Evolutionary conservation across 1,139 yeast genomes (phyloP).

Genomic region (Keqinozyma sinolaborantium): DNA sequence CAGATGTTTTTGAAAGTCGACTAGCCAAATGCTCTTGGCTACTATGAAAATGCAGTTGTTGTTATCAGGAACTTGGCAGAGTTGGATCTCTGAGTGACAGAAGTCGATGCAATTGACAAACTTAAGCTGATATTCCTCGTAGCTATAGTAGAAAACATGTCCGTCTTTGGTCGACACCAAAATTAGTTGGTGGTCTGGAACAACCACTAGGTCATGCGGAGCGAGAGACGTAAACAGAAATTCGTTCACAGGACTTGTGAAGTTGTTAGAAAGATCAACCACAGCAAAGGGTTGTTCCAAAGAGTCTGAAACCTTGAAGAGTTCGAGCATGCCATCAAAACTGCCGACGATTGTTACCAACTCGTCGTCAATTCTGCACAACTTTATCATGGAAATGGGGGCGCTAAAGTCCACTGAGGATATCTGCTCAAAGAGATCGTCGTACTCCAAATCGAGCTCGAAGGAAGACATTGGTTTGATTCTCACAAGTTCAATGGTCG

Average conservation of each 20-base stretch:
- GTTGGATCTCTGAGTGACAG: constrained; percentile 18
- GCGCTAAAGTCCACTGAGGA: constrained; percentile 4
- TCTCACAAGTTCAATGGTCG: constrained; percentile 2
- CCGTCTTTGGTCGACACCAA: constrained; percentile 33
- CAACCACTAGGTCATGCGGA: constrained; percentile 16
- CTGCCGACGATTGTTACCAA: constrained; percentile 14
- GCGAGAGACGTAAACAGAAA: constrained; percentile 6
- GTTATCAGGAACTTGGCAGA: constrained; percentile 8
- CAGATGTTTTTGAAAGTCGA: constrained; percentile 26
- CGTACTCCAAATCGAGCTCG: constrained; percentile 1
- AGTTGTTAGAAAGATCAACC: background rate
- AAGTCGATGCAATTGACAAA: constrained; percentile 16
- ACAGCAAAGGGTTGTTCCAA: background rate
- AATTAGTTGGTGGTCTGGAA: constrained; percentile 5
- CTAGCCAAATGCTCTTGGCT: constrained; percentile 41
- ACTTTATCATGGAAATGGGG: constrained; percentile 19
- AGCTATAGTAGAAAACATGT: constrained; percentile 13
- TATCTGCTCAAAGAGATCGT: constrained; percentile 3
- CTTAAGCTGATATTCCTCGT: constrained; percentile 8
- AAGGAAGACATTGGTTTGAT: background rate
- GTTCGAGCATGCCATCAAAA: constrained; percentile 16
- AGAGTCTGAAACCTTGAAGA: constrained; percentile 3
- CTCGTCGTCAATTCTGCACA: constrained; percentile 3
- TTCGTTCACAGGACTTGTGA: background rate
- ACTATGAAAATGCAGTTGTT: constrained; percentile 20